Evolutionary conservation across 2,329 filamentous ascomycete species (phyloP), one percentile per base, ranked within the genome.

Genomic region (Tolypocladium amazonense): DNA sequence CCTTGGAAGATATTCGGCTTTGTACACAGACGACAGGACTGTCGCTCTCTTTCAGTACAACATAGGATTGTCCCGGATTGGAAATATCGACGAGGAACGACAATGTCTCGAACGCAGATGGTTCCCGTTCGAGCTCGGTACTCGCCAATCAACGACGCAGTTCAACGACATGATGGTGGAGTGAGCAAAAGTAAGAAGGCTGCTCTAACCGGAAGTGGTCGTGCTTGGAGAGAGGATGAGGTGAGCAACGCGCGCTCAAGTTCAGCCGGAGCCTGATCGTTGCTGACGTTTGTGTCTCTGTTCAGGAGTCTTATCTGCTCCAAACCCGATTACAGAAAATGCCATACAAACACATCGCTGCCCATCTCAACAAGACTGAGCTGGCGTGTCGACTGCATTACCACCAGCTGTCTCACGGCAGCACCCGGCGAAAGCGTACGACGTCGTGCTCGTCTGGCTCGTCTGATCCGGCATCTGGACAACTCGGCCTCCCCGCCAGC

Each of bases 281-380:
- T 7, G 56, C 61, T 65, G 52, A 62, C 59, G 18, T 4, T n/a
- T 11, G n/a, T 58, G 5, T 38, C 23, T 9, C 37, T 3, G 8
- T 2, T 12, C 64, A 93, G 89, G 90, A 94, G 76, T 82, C 86
- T 60, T 94, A 93, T 72, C 86, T 94, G 59, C 82, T 94, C 62
- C 88, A 92, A 74, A 92, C 88, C 62, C 88, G 90, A 61, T 83
- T 90, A 68, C 88, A 92, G 69, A 93, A 93, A 76, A 91, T 93
- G 86, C 90, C 90, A 0, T 94, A 94, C 76, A 94, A 93, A 80
- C 89, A 93, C 72, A 94, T 94, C 70, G 90, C 90, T 61, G 84
- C 87, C 61, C 88, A 92, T 67, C 78, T 94, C 66, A 90, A 92
- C 76, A 95, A 94, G 79, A 94, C 90, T 0, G 90, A 94, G 76